These are phyloP conservation scores for Graphiopsis chlorocephala DNA, from an alignment of 2,329 filamentous ascomycete genomes.

Conservation along the genomic window DNA sequence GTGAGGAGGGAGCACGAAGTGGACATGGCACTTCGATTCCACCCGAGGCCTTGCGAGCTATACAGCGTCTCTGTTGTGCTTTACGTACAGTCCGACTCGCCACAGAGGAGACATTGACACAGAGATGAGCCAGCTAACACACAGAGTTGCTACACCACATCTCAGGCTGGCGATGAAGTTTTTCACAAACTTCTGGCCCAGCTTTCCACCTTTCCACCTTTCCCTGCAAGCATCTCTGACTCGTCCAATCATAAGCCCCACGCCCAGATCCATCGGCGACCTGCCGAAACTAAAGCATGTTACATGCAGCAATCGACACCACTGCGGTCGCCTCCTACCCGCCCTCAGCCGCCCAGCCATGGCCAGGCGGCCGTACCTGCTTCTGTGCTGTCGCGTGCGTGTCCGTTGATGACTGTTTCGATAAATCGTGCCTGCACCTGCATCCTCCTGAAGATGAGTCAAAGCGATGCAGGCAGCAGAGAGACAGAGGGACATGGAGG, in stretches of 20 bases:
- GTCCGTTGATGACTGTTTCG: background rate
- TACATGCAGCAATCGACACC: background rate
- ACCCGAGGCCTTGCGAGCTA: background rate
- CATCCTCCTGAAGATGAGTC: background rate
- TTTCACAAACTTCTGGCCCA: constrained; percentile 11
- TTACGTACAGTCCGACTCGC: background rate
- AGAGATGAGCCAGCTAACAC: background rate
- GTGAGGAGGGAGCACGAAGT: background rate
- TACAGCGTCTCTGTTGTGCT: background rate
- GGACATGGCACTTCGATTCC: background rate
- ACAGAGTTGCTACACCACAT: background rate
- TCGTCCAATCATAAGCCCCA: constrained; percentile 12
- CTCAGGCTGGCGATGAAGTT: background rate
- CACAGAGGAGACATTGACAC: background rate
- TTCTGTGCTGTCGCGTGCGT: constrained; percentile 6
- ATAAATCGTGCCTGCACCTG: background rate
- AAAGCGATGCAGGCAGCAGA: constrained; percentile 4
- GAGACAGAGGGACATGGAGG: background rate
- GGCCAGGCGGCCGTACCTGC: background rate
- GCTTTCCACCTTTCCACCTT: background rate
- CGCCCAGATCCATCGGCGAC: constrained; percentile 11
- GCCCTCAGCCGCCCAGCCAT: constrained; percentile 6
- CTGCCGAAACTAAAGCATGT: constrained; percentile 7
- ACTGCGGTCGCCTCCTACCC: background rate
- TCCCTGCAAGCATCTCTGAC: background rate